A percentile compares a stretch with the other conserved stretches of the same genome.
phyloP scores from a whole-genome alignment of 2,329 filamentous ascomycete genomes.

The Chrysoporthe puriensis region DNA sequence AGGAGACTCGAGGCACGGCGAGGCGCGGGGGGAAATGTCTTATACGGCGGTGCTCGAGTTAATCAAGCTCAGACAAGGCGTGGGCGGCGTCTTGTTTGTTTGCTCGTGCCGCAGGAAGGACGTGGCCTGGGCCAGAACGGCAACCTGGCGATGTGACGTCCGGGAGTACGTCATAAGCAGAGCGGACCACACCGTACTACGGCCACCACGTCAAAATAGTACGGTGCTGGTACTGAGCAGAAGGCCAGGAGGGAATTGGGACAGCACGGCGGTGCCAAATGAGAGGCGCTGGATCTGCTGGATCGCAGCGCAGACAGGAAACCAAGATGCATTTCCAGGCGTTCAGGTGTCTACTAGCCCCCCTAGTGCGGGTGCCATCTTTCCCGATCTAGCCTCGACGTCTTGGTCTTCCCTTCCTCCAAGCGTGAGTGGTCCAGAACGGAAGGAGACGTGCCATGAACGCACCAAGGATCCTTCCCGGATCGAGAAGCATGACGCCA shows the following conservation, averaged over 20 bases:
- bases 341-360: not conserved
- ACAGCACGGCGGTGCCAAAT: constrained; percentile 26
- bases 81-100: constrained; percentile 2
- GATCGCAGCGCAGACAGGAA: not conserved
- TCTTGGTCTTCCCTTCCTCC: not conserved
- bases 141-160: constrained; percentile 23
- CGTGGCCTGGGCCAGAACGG: constrained; percentile 3
- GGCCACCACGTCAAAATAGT: constrained; percentile 22
- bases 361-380: not conserved
- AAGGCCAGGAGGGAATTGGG: constrained; percentile 10
- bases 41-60: constrained; percentile 12
- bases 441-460: not conserved
- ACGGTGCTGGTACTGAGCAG: constrained; percentile 8
- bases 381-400: not conserved
- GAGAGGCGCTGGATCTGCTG: constrained; percentile 4
- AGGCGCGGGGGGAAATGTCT: constrained; percentile 19
- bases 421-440: not conserved
- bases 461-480: constrained; percentile 11
- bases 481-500: constrained; percentile 23
- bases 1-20: not conserved
- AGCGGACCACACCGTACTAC: constrained; percentile 3
- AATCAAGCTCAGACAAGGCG: constrained; percentile 7
- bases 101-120: not conserved
- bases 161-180: constrained; percentile 26
- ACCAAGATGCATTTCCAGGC: not conserved